Conservation (phyloP, 2,329 filamentous ascomycete genomes). For the Cladosporium sp. region DNA sequence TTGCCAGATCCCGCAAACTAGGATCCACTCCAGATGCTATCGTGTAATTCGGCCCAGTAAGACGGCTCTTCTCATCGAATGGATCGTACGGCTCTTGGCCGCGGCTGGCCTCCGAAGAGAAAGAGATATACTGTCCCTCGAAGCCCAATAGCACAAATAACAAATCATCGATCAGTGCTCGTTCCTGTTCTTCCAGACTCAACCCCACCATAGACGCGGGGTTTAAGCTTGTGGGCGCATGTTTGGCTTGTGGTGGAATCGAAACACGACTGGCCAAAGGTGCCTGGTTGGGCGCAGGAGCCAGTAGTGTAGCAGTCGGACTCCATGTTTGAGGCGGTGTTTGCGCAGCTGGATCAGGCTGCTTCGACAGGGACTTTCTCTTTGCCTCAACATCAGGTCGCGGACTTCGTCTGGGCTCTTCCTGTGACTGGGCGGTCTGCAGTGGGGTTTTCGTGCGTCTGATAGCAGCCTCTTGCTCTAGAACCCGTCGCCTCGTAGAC, state of each 20-base stretch:
- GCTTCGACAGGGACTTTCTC: not conserved
- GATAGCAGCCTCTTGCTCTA: slow-evolving; percentile 10
- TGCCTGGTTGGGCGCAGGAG: slow-evolving; percentile 52
- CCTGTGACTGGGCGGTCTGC: not conserved
- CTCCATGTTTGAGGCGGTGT: slow-evolving; percentile 53
- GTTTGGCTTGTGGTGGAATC: slow-evolving; percentile 54
- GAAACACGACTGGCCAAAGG: slow-evolving; percentile 67
- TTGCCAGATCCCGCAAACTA: slow-evolving; percentile 78
- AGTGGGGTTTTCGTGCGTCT: slow-evolving; percentile 7
- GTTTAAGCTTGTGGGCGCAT: slow-evolving; percentile 63
- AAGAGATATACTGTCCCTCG: slow-evolving; percentile 95
- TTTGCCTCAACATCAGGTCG: slow-evolving; percentile 1
- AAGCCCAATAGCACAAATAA: slow-evolving; percentile 97
- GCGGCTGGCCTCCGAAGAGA: slow-evolving; percentile 37
- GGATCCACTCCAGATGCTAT: slow-evolving; percentile 81
- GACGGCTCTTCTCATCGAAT: slow-evolving; percentile 73
- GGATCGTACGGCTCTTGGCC: slow-evolving; percentile 69
- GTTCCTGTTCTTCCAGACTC: slow-evolving; percentile 75
- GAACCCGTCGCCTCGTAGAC: slow-evolving; percentile 2
- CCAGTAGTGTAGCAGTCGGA: slow-evolving; percentile 69
- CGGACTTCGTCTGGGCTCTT: slow-evolving; percentile 8
- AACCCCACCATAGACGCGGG: slow-evolving; percentile 64
- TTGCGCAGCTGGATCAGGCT: not conserved
- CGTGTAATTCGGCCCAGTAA: slow-evolving; percentile 74
- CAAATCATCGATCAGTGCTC: slow-evolving; percentile 80